phyloP scores from a whole-genome alignment of 1,284 basidiomycete genomes.

The Quambalaria eucalypti region DNA sequence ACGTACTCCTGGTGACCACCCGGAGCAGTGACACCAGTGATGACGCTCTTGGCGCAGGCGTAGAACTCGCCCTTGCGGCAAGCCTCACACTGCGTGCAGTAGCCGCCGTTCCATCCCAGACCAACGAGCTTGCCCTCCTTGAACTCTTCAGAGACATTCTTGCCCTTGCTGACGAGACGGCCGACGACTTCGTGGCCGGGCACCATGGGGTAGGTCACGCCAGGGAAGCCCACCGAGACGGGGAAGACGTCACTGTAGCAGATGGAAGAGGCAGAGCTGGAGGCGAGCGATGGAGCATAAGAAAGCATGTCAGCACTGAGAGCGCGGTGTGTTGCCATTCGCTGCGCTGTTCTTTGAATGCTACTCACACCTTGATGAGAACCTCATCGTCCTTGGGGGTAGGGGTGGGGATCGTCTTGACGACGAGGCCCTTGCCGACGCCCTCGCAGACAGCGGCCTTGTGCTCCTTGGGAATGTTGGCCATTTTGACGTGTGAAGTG shows the following conservation, averaged over 20 bases:
- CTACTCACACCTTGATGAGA: conserved; percentile 7
- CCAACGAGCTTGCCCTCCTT: conserved; percentile 41
- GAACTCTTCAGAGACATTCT: conserved; percentile 15
- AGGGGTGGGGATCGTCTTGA: conserved; percentile 7
- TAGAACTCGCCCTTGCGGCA: conserved; percentile 38
- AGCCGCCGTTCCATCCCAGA: conserved; percentile 32
- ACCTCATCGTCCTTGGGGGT: conserved; percentile 2
- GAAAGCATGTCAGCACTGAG: neutral
- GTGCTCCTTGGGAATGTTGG: conserved; percentile 6
- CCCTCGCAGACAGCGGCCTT: conserved; percentile 4
- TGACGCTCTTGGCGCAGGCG: conserved; percentile 11
- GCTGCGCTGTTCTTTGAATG: too few relatives aligned
- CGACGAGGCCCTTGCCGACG: conserved; percentile 2
- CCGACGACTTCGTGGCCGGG: conserved; percentile 36
- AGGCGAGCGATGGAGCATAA: neutral
- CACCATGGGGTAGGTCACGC: conserved; percentile 22
- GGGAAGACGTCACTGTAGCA: conserved; percentile 3
- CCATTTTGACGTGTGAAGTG: neutral
- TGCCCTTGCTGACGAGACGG: conserved; percentile 17
- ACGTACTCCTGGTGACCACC: conserved; percentile 48
- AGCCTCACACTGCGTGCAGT: conserved; percentile 32
- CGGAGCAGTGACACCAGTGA: conserved; percentile 44
- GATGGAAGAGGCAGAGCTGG: neutral
- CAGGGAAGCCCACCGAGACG: conserved; percentile 3
- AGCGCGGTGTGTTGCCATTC: too few relatives aligned